Evolutionary conservation across 2,329 filamentous ascomycete genomes (phyloP).

Genomic region (Nannizziopsis arthrosporioides): DNA sequence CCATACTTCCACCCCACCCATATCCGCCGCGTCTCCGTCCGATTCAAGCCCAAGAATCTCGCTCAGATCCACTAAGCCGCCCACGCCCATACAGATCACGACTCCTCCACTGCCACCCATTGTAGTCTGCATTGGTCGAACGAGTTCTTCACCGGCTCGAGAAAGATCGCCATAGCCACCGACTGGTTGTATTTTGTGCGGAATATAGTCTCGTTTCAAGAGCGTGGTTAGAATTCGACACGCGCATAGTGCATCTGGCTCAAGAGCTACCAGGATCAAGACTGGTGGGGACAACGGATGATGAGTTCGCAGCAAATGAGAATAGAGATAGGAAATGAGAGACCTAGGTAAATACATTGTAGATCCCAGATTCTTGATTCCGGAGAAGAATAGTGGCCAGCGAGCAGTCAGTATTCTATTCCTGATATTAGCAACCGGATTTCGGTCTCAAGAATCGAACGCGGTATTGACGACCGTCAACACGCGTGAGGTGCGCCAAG

Average conservation of each 20-base stretch:
- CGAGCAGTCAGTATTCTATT: not conserved
- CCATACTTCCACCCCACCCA: conserved; percentile 89
- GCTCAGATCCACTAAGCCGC: conserved; percentile 79
- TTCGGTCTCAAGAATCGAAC: not conserved
- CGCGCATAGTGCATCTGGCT: conserved; percentile 89
- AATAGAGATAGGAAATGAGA: conserved; percentile 82
- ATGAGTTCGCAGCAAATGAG: conserved; percentile 71
- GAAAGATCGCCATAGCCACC: conserved; percentile 84
- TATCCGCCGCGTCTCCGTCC: conserved; percentile 49
- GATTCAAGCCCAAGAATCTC: conserved; percentile 64
- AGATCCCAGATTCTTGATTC: conserved; percentile 1
- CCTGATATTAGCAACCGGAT: not conserved
- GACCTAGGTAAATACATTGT: conserved; percentile 88
- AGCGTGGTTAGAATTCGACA: conserved; percentile 86
- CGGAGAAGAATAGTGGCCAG: not conserved
- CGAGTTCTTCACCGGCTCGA: conserved; percentile 63
- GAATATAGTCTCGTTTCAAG: conserved; percentile 95
- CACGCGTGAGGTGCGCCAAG: conserved; percentile 7
- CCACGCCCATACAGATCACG: conserved; percentile 84
- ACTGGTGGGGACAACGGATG: conserved; percentile 87
- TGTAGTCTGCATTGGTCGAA: conserved; percentile 74
- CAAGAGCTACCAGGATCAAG: conserved; percentile 80
- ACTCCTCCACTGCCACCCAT: conserved; percentile 77
- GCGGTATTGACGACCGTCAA: not conserved
- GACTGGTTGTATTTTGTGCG: conserved; percentile 92